These are phyloP conservation scores for Huntiella abstrusa DNA, from an alignment of 2,329 filamentous ascomycete species.

Conservation along the genomic window DNA sequence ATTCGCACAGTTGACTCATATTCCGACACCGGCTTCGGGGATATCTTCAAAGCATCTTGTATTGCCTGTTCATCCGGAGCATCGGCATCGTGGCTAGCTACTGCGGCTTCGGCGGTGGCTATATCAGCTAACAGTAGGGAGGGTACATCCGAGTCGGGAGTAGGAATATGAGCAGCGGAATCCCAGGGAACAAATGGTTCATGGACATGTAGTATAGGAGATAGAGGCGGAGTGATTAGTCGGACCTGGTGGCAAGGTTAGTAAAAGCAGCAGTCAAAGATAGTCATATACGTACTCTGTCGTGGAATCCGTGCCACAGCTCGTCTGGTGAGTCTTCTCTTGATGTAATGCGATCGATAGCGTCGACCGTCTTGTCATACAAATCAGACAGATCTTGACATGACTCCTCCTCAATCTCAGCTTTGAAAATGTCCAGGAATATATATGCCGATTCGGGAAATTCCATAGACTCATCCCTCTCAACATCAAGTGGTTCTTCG, in stretches of 20 bases:
- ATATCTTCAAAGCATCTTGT: neutral
- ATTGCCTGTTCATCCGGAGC: slow-evolving; percentile 1
- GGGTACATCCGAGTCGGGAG: slow-evolving; percentile 6
- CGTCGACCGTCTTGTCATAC: neutral
- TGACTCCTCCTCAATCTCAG: slow-evolving; percentile 4
- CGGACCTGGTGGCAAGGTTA: neutral
- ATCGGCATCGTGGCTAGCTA: neutral
- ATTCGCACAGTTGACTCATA: neutral
- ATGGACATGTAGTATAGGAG: neutral
- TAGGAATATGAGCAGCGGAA: slow-evolving; percentile 2
- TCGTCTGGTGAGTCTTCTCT: neutral
- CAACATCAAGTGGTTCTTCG: slow-evolving; percentile 7
- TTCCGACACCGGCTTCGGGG: neutral
- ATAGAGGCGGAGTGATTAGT: slow-evolving; percentile 7
- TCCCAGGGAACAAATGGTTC: slow-evolving; percentile 7
- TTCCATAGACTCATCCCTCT: slow-evolving; percentile 7
- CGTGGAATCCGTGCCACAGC: neutral
- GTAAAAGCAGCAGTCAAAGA: neutral
- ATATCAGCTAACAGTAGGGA: slow-evolving; percentile 7
- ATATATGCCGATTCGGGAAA: slow-evolving; percentile 2
- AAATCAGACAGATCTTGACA: neutral
- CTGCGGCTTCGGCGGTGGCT: slow-evolving; percentile 1
- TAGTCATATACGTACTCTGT: neutral
- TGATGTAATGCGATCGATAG: neutral
- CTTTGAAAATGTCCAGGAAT: slow-evolving; percentile 2